Conservation (phyloP, 2,329 filamentous ascomycete species). For the Hypoxylon sp. region DNA sequence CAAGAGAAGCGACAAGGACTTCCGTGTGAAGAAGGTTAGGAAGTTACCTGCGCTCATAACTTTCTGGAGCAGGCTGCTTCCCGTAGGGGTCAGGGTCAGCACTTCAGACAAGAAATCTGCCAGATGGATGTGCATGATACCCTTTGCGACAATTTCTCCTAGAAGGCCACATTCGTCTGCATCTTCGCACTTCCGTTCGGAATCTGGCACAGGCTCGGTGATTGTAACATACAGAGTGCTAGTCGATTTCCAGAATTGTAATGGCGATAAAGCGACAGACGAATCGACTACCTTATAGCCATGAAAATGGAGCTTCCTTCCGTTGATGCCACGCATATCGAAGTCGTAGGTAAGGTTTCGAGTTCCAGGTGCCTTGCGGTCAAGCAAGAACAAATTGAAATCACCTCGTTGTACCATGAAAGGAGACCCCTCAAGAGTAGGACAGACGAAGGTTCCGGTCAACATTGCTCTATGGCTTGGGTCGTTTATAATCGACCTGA, state of each 20-base stretch:
- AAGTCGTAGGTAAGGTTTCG: constrained; percentile 74
- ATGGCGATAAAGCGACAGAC: constrained; percentile 69
- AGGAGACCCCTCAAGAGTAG: constrained; percentile 68
- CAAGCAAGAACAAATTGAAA: constrained; percentile 70
- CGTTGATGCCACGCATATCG: constrained; percentile 69
- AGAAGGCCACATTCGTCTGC: constrained; percentile 59
- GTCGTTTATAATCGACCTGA: constrained; percentile 62
- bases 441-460: constrained; percentile 72
- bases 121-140: constrained; percentile 70
- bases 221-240: constrained; percentile 75
- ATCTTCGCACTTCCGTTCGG: constrained; percentile 47
- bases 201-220: constrained; percentile 56
- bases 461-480: constrained; percentile 67
- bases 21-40: constrained; percentile 69
- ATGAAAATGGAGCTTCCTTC: constrained; percentile 69
- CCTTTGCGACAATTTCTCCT: constrained; percentile 67
- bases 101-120: constrained; percentile 70
- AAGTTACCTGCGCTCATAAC: constrained; percentile 65
- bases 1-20: constrained; percentile 68
- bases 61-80: constrained; percentile 62
- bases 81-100: constrained; percentile 67
- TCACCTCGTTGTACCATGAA: constrained; percentile 72
- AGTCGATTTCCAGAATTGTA: constrained; percentile 73
- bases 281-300: constrained; percentile 75
- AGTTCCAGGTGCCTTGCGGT: constrained; percentile 69